These are phyloP conservation scores for Abelmoschus esculentus DNA, from an alignment of 345 rosid genomes.

Conservation along the genomic window DNA sequence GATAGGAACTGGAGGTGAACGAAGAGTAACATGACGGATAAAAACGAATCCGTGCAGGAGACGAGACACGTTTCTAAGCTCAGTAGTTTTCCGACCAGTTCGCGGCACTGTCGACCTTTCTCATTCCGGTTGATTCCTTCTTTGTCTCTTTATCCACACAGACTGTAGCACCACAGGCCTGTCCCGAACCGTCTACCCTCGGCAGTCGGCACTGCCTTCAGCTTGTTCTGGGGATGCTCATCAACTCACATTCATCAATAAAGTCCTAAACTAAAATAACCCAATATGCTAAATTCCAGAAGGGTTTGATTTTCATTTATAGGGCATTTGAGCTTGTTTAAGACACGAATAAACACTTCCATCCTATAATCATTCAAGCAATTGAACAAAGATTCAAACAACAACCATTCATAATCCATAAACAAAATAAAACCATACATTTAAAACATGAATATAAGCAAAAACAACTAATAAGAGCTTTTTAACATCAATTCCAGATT, in stretches of 20 bases:
- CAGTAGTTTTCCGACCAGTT: slow-evolving; percentile 73
- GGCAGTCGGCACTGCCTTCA: slow-evolving; percentile 86
- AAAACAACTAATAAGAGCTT: background rate
- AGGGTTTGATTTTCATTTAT: background rate
- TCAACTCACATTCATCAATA: background rate
- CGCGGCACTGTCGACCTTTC: slow-evolving; percentile 82
- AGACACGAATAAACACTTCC: background rate
- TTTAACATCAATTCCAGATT: background rate
- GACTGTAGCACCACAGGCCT: slow-evolving; percentile 70
- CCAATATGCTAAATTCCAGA: background rate
- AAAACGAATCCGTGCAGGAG: background rate
- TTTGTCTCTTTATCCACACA: slow-evolving; percentile 65
- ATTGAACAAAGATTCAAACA: background rate
- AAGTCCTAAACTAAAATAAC: background rate
- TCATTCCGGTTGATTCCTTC: slow-evolving; percentile 68
- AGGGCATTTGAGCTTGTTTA: too few species aligned
- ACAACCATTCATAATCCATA: too few species aligned
- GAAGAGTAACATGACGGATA: background rate
- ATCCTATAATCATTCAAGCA: background rate
- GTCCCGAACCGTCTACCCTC: slow-evolving; percentile 91
- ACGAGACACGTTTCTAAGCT: slow-evolving; percentile 9
- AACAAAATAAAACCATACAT: too few species aligned
- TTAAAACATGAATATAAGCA: too few species aligned
- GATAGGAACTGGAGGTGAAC: background rate
- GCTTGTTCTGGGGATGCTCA: slow-evolving; percentile 72